Evolutionary conservation across 2,329 filamentous ascomycete genomes (phyloP).

Genomic region (Fusarium sp.): DNA sequence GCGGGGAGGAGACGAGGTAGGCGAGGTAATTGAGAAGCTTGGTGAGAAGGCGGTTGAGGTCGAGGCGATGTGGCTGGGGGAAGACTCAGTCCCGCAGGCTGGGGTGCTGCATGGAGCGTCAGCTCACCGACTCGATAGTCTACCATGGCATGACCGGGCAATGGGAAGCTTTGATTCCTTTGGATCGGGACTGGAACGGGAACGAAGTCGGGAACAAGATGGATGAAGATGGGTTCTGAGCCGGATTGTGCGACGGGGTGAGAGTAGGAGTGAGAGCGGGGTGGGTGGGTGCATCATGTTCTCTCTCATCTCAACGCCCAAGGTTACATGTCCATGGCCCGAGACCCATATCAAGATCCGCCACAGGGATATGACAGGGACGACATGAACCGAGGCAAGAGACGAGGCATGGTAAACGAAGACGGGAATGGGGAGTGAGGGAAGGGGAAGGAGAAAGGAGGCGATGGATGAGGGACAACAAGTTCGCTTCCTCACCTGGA

Average conservation of each 20-base stretch:
- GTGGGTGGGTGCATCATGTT: constrained; percentile 45
- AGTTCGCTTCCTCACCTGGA: constrained; percentile 45
- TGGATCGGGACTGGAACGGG: constrained; percentile 27
- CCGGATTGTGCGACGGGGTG: constrained; percentile 31
- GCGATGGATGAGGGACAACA: constrained; percentile 22
- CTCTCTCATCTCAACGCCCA: constrained; percentile 41
- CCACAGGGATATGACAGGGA: constrained; percentile 30
- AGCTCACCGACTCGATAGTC: constrained; percentile 47
- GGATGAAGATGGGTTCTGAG: constrained; percentile 33
- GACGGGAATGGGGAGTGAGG: constrained; percentile 4
- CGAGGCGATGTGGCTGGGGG: constrained; percentile 31
- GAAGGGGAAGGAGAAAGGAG: constrained; percentile 5
- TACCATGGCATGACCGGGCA: constrained; percentile 47
- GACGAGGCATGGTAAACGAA: neutral
- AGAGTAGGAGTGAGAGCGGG: constrained; percentile 40
- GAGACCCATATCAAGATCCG: constrained; percentile 42
- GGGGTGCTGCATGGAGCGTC: constrained; percentile 49
- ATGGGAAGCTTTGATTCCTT: constrained; percentile 33
- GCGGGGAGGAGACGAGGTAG: constrained; percentile 39
- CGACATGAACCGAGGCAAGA: constrained; percentile 17
- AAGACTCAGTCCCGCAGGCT: constrained; percentile 38
- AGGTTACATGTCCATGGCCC: constrained; percentile 34
- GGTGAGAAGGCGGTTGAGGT: constrained; percentile 29
- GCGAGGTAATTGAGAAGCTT: constrained; percentile 19
- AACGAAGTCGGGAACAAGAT: constrained; percentile 34